A percentile compares a stretch with the other conserved stretches of the same genome.
Evolutionary conservation across 305 asterid species (phyloP).

Genomic region (Solanum hybrid): DNA sequence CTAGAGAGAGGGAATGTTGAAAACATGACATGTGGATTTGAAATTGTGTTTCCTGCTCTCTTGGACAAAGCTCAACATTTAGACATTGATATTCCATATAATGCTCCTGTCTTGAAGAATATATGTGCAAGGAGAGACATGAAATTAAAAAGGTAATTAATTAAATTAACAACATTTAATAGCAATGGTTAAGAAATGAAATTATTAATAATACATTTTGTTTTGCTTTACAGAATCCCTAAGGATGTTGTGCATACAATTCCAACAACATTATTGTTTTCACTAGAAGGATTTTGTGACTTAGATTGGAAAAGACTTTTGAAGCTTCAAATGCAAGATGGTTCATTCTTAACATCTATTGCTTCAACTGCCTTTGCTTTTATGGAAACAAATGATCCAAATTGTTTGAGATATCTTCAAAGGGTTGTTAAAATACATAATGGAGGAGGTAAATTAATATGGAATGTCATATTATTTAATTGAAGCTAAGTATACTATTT

Average conservation of each 20-base stretch:
- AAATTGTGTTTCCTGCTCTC: slow-evolving; percentile 30
- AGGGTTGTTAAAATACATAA: neutral
- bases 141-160: slow-evolving; percentile 21
- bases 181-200: neutral
- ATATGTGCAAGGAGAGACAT: slow-evolving; percentile 15
- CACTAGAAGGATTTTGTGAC: neutral
- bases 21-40: slow-evolving; percentile 43
- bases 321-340: neutral
- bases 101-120: slow-evolving; percentile 13
- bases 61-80: slow-evolving; percentile 22
- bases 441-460: neutral
- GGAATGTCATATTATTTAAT: no score
- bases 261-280: slow-evolving; percentile 16
- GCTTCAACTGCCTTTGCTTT: neutral
- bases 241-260: slow-evolving; percentile 12
- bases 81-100: slow-evolving; percentile 22
- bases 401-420: neutral
- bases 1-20: slow-evolving; percentile 17
- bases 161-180: neutral
- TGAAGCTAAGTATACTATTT: no score
- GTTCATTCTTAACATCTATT: neutral
- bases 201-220: neutral
- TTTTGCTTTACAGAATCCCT: slow-evolving; percentile 1
- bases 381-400: neutral
- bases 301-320: neutral